A percentile compares a stretch with the other conserved stretches of the same genome.
These are phyloP conservation scores for Astragalus membranaceus DNA, from an alignment of 306 rosid species.

Conservation along the genomic window DNA sequence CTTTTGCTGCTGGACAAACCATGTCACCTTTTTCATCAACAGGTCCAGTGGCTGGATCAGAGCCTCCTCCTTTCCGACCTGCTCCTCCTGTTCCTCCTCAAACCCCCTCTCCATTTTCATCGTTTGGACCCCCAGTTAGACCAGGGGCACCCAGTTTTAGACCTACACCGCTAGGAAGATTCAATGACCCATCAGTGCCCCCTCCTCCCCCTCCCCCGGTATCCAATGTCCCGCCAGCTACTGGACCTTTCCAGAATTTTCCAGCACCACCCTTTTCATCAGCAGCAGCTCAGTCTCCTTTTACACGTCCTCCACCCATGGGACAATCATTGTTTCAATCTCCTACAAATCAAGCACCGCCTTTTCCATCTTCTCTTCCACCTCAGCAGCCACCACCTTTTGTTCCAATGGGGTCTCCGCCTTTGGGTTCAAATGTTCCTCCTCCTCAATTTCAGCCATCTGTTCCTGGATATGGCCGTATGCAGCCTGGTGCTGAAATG, in stretches of 20 bases:
- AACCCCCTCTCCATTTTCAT: slow-evolving; percentile 35
- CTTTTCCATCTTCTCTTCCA: slow-evolving; percentile 36
- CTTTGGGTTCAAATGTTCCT: slow-evolving; percentile 37
- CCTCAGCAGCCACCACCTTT: slow-evolving; percentile 47
- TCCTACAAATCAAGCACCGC: slow-evolving; percentile 37
- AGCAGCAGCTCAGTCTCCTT: slow-evolving; percentile 34
- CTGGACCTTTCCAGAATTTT: slow-evolving; percentile 51
- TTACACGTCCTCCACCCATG: slow-evolving; percentile 30
- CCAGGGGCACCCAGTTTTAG: slow-evolving; percentile 54
- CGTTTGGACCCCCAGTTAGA: slow-evolving; percentile 41
- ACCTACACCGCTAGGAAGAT: slow-evolving; percentile 54
- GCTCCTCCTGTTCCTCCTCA: slow-evolving; percentile 47
- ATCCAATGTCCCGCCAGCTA: slow-evolving; percentile 39
- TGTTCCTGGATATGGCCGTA: slow-evolving; percentile 62
- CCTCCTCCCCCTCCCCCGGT: slow-evolving; percentile 43
- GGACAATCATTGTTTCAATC: slow-evolving; percentile 54
- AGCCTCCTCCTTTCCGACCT: slow-evolving; percentile 46
- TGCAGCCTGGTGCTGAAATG: slow-evolving; percentile 44
- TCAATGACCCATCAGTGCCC: slow-evolving; percentile 77
- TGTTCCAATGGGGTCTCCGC: slow-evolving; percentile 63
- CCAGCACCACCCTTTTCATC: slow-evolving; percentile 53
- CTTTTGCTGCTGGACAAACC: slow-evolving; percentile 54
- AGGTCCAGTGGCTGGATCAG: slow-evolving; percentile 67
- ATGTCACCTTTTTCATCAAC: slow-evolving; percentile 63
- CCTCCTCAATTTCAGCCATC: slow-evolving; percentile 48